These are phyloP conservation scores for Stephania cephalantha DNA, from an alignment of 164 flowering plant genomes.

Conservation along the genomic window DNA sequence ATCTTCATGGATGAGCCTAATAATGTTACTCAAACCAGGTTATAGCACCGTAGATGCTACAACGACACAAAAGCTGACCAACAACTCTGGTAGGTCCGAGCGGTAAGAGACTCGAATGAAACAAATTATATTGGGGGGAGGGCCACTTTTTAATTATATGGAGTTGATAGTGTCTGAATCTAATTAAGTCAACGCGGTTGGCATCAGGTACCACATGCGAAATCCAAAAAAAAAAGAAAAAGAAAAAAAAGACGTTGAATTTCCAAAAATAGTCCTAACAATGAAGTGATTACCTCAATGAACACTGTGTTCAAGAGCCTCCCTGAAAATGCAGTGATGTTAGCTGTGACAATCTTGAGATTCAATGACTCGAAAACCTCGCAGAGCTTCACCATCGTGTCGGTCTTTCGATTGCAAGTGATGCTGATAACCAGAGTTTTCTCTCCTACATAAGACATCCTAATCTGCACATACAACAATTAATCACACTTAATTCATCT, in stretches of 20 bases:
- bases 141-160: too few species aligned
- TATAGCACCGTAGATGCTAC: background rate
- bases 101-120: too few species aligned
- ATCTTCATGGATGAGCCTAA: too few species aligned
- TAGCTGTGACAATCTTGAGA: constrained; percentile 66
- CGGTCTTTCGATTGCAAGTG: constrained; percentile 58
- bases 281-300: constrained; percentile 47
- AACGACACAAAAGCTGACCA: too few species aligned
- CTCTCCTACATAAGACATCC: constrained; percentile 57
- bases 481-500: too few species aligned
- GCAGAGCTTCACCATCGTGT: constrained; percentile 73
- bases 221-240: background rate
- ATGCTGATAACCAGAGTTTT: constrained; percentile 54
- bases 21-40: background rate
- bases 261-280: too few species aligned
- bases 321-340: constrained; percentile 58
- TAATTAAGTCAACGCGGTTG: too few species aligned
- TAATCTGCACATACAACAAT: constrained; percentile 36
- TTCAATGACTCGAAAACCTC: constrained; percentile 67
- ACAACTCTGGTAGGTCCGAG: too few species aligned
- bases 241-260: too few species aligned
- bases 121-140: too few species aligned
- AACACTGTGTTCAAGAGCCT: constrained; percentile 63
- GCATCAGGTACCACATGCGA: too few species aligned
- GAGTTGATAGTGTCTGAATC: too few species aligned